These are phyloP conservation scores for Elongisporangium prolatum DNA, from an alignment of 352 stramenopile genomes.

Conservation along the genomic window DNA sequence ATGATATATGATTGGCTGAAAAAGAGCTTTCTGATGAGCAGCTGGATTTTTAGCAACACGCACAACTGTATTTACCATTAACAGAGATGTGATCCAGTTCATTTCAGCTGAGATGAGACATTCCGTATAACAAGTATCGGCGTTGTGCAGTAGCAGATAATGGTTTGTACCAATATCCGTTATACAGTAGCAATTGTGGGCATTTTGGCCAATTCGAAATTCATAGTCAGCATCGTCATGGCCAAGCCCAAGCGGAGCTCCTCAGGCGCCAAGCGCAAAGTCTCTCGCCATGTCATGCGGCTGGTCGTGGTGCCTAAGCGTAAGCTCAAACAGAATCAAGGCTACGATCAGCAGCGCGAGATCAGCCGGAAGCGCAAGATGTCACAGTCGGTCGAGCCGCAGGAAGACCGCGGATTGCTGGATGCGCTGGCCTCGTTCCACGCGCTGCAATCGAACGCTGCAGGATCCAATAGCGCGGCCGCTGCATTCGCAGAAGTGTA, in stretches of 20 bases:
- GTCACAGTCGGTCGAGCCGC: neutral
- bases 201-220: neutral
- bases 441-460: constrained; percentile 16
- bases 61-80: neutral
- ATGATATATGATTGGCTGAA: neutral
- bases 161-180: too few relatives aligned
- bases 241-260: neutral
- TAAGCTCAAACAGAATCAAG: neutral
- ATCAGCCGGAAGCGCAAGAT: neutral
- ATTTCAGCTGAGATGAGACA: too few relatives aligned
- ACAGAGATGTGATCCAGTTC: neutral
- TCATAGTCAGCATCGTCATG: neutral
- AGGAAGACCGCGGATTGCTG: constrained; percentile 2
- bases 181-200: neutral
- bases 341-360: neutral
- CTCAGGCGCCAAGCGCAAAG: neutral
- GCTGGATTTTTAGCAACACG: neutral
- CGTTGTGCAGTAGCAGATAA: too few relatives aligned
- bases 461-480: constrained; percentile 5
- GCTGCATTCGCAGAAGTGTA: constrained; percentile 44
- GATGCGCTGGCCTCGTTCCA: constrained; percentile 24
- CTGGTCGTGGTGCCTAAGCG: neutral
- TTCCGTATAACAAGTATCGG: too few relatives aligned
- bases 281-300: neutral
- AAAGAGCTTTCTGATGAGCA: neutral